Evolutionary conservation across 805 yeast genomes (phyloP).

Genomic region (Candida quercuum): DNA sequence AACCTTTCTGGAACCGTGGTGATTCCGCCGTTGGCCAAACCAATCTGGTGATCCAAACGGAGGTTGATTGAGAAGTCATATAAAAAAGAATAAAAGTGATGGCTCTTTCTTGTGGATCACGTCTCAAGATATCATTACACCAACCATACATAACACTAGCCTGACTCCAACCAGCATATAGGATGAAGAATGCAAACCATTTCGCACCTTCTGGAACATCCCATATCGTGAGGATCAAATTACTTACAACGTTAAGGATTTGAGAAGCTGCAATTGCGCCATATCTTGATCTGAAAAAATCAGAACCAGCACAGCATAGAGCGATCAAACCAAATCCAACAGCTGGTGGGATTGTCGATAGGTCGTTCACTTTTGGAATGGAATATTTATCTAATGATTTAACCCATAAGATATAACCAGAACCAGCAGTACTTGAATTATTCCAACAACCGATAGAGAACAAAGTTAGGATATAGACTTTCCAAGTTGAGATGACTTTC

Average conservation of each 20-base stretch:
- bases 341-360: slow-evolving; percentile 50
- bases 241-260: slow-evolving; percentile 45
- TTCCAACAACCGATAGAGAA: slow-evolving; percentile 55
- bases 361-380: slow-evolving; percentile 37
- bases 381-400: slow-evolving; percentile 32
- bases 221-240: slow-evolving; percentile 51
- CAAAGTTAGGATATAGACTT: slow-evolving; percentile 44
- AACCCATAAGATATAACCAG: slow-evolving; percentile 52
- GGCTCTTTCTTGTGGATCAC: slow-evolving; percentile 47
- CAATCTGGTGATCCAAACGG: slow-evolving; percentile 42
- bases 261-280: slow-evolving; percentile 49
- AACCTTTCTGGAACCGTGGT: slow-evolving; percentile 51
- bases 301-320: slow-evolving; percentile 32
- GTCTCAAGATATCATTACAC: slow-evolving; percentile 52
- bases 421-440: slow-evolving; percentile 44
- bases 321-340: slow-evolving; percentile 30
- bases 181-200: slow-evolving; percentile 55
- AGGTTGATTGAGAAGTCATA: slow-evolving; percentile 44
- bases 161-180: slow-evolving; percentile 57
- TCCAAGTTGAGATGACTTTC: slow-evolving; percentile 48
- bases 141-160: slow-evolving; percentile 54
- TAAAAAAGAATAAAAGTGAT: slow-evolving; percentile 45
- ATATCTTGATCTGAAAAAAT: slow-evolving; percentile 47
- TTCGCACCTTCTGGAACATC: slow-evolving; percentile 46
- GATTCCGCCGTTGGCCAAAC: slow-evolving; percentile 39